A percentile compares a stretch with the other conserved stretches of the same genome.
Evolutionary conservation across 148 eudicot genomes (phyloP).

Genomic region (Cornus florida): DNA sequence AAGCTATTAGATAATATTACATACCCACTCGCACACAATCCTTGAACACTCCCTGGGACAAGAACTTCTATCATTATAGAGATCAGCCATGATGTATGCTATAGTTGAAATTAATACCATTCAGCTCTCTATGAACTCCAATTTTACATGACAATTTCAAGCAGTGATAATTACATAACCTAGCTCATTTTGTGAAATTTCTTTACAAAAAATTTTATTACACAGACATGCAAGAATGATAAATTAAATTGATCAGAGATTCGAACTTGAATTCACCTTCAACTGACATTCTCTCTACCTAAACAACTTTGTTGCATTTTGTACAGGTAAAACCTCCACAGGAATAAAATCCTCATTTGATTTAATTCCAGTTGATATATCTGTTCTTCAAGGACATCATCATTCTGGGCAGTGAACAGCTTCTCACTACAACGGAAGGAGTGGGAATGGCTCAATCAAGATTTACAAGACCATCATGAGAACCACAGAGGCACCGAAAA

Average conservation of each 20-base stretch:
- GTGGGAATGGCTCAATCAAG: neutral
- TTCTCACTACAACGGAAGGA: neutral
- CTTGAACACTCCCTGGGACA: no score
- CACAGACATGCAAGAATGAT: constrained; percentile 30
- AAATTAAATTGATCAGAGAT: constrained; percentile 5
- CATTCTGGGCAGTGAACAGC: neutral
- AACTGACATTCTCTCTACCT: neutral
- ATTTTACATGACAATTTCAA: neutral
- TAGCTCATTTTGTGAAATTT: neutral
- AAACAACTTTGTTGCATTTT: neutral
- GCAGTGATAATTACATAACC: neutral
- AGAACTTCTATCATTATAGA: no score
- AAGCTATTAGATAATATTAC: no score
- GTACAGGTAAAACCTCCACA: neutral
- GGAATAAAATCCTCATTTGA: neutral
- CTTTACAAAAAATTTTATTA: constrained; percentile 32
- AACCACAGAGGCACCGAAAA: constrained; percentile 15
- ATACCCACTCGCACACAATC: no score
- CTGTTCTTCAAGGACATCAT: neutral
- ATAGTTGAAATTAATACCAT: no score
- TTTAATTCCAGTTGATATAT: neutral
- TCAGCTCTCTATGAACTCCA: neutral
- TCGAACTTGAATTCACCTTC: constrained; percentile 5
- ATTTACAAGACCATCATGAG: constrained; percentile 24
- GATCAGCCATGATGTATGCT: no score